These are phyloP conservation scores for Nakazawaea wyomingensis DNA, from an alignment of 805 yeast genomes.

Conservation along the genomic window DNA sequence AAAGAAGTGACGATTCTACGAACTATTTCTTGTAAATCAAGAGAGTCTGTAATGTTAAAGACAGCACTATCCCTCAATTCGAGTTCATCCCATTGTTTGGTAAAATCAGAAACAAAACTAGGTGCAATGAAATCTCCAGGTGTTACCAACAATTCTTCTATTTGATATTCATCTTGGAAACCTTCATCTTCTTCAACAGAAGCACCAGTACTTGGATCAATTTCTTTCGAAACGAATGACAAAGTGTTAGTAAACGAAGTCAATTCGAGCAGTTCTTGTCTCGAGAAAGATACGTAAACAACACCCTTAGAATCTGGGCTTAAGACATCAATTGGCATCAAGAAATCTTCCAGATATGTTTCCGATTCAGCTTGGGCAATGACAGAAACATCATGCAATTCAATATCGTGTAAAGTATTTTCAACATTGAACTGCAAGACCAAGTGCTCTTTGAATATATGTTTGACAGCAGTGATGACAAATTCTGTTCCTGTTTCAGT, in stretches of 20 bases:
- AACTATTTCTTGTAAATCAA: conserved; percentile 51
- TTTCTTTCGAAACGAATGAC: conserved; percentile 72
- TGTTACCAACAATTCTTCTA: conserved; percentile 68
- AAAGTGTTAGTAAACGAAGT: conserved; percentile 58
- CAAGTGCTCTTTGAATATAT: conserved; percentile 69
- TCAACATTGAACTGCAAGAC: conserved; percentile 76
- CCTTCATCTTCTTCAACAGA: conserved; percentile 74
- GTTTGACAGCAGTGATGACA: conserved; percentile 80
- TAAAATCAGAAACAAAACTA: conserved; percentile 71
- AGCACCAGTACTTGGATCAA: conserved; percentile 65
- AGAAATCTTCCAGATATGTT: conserved; percentile 59
- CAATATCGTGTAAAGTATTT: conserved; percentile 77
- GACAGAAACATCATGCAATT: conserved; percentile 72
- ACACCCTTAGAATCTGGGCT: conserved; percentile 68
- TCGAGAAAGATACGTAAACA: conserved; percentile 70
- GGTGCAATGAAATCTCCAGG: conserved; percentile 85
- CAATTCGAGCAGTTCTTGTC: conserved; percentile 36
- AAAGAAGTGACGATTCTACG: conserved; percentile 46
- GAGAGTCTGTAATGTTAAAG: conserved; percentile 45
- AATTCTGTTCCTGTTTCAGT: conserved; percentile 94
- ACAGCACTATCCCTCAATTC: conserved; percentile 57
- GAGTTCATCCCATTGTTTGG: conserved; percentile 68
- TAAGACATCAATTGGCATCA: conserved; percentile 68
- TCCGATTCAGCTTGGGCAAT: conserved; percentile 59
- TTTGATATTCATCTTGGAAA: conserved; percentile 87